Conservation (phyloP, 768 basidiomycete genomes). For the Cyclocybe aegerita region DNA sequence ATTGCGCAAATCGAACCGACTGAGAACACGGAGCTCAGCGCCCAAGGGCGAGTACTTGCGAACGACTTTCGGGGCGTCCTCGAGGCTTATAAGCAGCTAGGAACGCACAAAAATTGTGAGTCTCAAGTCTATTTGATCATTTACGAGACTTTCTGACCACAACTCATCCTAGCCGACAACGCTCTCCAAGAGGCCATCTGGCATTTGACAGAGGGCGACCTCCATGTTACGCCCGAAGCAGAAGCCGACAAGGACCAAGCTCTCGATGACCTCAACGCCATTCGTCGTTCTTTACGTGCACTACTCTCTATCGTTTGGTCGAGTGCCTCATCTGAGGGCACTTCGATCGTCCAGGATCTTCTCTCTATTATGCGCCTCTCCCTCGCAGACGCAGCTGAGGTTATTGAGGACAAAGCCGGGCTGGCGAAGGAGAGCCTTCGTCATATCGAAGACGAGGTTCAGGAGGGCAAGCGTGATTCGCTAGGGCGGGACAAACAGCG, state of each 20-base stretch:
- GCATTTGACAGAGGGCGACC: constrained; percentile 59
- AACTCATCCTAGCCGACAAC: constrained; percentile 49
- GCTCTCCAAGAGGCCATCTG: constrained; percentile 64
- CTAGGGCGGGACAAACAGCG: constrained; percentile 53
- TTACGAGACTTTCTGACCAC: background rate
- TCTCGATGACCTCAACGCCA: constrained; percentile 45
- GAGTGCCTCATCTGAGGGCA: constrained; percentile 52
- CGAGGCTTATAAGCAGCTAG: constrained; percentile 56
- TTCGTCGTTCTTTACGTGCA: constrained; percentile 49
- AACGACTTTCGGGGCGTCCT: constrained; percentile 50
- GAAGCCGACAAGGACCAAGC: constrained; percentile 44
- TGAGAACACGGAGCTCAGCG: constrained; percentile 44
- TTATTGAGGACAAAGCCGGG: constrained; percentile 51
- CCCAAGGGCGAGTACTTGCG: constrained; percentile 53
- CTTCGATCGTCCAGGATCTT: constrained; percentile 57
- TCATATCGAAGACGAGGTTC: constrained; percentile 55
- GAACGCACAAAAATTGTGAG: constrained; percentile 57
- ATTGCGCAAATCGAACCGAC: constrained; percentile 43
- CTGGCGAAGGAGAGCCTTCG: constrained; percentile 52
- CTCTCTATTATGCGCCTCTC: constrained; percentile 64
- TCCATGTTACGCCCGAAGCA: constrained; percentile 35
- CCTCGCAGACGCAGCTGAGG: constrained; percentile 65
- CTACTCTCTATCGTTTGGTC: constrained; percentile 54
- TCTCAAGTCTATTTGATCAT: background rate
- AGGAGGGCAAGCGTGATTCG: constrained; percentile 57